Evolutionary conservation across 139 green algal species (phyloP), one percentile per base, ranked within the genome.

Genomic region (Volvox africanus): DNA sequence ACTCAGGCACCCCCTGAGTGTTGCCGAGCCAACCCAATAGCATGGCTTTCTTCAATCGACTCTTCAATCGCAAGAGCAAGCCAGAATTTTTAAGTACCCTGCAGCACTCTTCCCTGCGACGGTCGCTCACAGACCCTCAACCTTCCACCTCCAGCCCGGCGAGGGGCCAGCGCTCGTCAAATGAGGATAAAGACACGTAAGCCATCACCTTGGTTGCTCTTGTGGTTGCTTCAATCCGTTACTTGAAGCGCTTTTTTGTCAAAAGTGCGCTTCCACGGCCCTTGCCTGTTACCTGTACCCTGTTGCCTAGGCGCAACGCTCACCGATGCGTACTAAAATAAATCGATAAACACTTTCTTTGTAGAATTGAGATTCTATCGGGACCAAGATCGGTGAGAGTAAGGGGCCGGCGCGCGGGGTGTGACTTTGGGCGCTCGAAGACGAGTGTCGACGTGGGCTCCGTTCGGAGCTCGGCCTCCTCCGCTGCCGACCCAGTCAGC

Each of bases 11-110:
- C 32, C 30, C 30, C 9, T 81, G 75, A 79, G 75, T 55, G 75
- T 61, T 35, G 75, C 75, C 33, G 75, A 9, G 32, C 32, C 32
- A 18, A 11, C 80, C 20, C 80, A 69, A 20, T 67, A 65, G 6
- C 9, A 91, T 91, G 87, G 37, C 68, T 28, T 91, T 91, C 61
- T 79, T 91, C 1, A 86, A 85, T 80, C 32, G 87, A 0, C 76
- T 91, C 1, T 91, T 91, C 35, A 82, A 89, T 32, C 75, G 76
- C 22, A 91, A 91, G 55, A 73, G 75, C 32, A 91, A 91, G 61
- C 21, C 61, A 6, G 76, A 91, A 65, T 44, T 91, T 1, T 26
- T 67, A 9, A 44, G n/a, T 30, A 85, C 55, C 75, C 2, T 28
- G 37, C 30, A 61, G 44, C 82, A 79, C 24, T n/a, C 69, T 0